Evolutionary conservation across 2,329 filamentous ascomycete genomes (phyloP), one percentile per base, ranked within the genome.

Genomic region (Apiospora hydei): DNA sequence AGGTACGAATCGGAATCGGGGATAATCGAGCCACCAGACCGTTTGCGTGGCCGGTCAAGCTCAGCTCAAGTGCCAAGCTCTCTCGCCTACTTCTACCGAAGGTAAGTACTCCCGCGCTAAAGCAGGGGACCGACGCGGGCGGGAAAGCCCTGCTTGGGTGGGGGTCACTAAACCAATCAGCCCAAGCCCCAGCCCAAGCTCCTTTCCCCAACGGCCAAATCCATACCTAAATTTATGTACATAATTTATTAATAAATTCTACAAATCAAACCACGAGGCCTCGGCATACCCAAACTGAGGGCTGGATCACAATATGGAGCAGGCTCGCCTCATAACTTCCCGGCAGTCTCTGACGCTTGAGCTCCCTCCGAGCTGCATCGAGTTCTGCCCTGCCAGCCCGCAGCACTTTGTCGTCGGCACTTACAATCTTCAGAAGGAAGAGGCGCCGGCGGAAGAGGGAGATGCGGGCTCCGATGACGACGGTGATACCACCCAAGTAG

Each of bases 351-450:
- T 88, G 43, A 85, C 81, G 5, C 83, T 94, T 26, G 89, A 93
- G 70, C 84, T 93, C 0, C 93, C 93, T 4, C 93, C 93, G 1
- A 94, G 93, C 77, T 95, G 93, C 78, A 86, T 95, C n/a, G 91
- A 93, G 73, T 94, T 95, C 77, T 93, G 90, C 74, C 90, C 91
- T 0, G 81, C 82, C 0, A 79, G 90, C 72, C 88, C 89, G 0
- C 83, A 90, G 0, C 89, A 92, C 78, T 91, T 97, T 75, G 85
- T 97, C 0, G 88, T 98, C 67, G 96, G 95, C 51, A 98, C 95
- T 1, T 98, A 98, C 82, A 89, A 92, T 74, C 87, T 98, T 41
- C 85, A 94, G 74, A 86, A 87, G 73, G 77, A 73, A 61, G 70
- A 71, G 7, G 73, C 49, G 10, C 72, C 72, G 43, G 74, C 77